Evolutionary conservation across 306 rosid genomes (phyloP).

Genomic region (Carpinus viminea): DNA sequence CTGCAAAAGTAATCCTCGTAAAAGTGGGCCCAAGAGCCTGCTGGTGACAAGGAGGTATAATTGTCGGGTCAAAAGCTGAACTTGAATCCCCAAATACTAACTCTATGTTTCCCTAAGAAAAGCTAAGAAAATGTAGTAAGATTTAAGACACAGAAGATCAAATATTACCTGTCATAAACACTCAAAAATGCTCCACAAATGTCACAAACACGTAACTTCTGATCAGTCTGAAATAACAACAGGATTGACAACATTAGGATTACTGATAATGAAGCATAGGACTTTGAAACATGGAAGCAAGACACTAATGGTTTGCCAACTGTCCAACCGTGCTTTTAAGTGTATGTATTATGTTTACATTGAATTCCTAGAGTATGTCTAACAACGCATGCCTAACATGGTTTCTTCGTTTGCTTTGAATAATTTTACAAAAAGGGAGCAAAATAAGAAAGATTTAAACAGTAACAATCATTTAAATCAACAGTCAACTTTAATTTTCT

Average conservation of each 20-base stretch:
- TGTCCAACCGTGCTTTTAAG: background rate
- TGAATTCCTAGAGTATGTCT: background rate
- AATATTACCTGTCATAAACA: conserved; percentile 92
- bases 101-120: conserved; percentile 54
- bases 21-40: conserved; percentile 99
- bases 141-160: conserved; percentile 16
- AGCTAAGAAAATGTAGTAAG: conserved; percentile 29
- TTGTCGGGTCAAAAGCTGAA: conserved; percentile 96
- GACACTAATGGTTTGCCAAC: background rate
- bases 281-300: background rate
- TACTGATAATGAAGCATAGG: background rate
- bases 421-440: background rate
- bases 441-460: background rate
- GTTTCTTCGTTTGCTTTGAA: background rate
- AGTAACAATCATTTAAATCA: background rate
- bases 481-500: background rate
- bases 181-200: conserved; percentile 99
- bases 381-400: background rate
- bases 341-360: background rate
- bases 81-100: conserved; percentile 83
- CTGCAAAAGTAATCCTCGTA: conserved; percentile 99
- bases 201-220: conserved; percentile 97
- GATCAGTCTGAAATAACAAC: conserved; percentile 84
- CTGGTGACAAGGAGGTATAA: conserved; percentile 99
- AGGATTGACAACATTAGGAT: conserved; percentile 28